Conservation (phyloP, 768 basidiomycete genomes). For the Melanogaster broomeanus region DNA sequence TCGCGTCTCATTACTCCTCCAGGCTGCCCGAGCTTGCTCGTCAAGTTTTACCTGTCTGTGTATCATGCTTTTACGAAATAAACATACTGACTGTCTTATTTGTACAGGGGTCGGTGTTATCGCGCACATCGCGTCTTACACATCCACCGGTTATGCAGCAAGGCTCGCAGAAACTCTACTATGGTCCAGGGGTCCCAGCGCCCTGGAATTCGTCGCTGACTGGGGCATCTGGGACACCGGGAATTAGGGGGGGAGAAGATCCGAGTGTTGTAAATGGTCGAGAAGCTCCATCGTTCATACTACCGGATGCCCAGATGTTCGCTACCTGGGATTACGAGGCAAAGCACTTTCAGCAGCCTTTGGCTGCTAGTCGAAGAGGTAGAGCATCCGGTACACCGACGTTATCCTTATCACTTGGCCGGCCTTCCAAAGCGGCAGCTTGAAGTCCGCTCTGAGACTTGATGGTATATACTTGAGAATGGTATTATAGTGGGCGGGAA, state of each 20-base stretch:
- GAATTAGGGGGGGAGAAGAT: constrained; percentile 29
- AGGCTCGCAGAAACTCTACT: constrained; percentile 39
- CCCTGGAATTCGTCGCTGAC: constrained; percentile 45
- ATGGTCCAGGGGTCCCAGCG: constrained; percentile 42
- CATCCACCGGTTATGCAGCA: constrained; percentile 69
- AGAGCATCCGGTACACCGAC: constrained; percentile 17
- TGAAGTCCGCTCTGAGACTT: constrained; percentile 1
- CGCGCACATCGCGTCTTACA: constrained; percentile 60
- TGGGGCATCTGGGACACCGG: constrained; percentile 9
- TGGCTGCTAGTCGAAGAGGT: constrained; percentile 31
- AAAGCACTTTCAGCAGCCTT: constrained; percentile 42
- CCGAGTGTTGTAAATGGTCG: constrained; percentile 15
- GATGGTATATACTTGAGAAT: neutral
- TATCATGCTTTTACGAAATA: neutral
- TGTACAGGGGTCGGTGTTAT: constrained; percentile 52
- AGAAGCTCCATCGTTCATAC: constrained; percentile 31
- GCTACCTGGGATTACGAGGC: constrained; percentile 52
- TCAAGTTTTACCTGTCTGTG: constrained; percentile 65
- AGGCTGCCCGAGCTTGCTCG: constrained; percentile 69
- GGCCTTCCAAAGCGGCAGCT: constrained; percentile 24
- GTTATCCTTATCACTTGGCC: constrained; percentile 21
- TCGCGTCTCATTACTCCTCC: constrained; percentile 63
- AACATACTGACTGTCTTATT: constrained; percentile 1
- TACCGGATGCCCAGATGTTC: constrained; percentile 51
- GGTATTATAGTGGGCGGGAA: too few relatives aligned